Conservation (phyloP, 1,139 yeast species). For the Hansenula lynferdii region DNA sequence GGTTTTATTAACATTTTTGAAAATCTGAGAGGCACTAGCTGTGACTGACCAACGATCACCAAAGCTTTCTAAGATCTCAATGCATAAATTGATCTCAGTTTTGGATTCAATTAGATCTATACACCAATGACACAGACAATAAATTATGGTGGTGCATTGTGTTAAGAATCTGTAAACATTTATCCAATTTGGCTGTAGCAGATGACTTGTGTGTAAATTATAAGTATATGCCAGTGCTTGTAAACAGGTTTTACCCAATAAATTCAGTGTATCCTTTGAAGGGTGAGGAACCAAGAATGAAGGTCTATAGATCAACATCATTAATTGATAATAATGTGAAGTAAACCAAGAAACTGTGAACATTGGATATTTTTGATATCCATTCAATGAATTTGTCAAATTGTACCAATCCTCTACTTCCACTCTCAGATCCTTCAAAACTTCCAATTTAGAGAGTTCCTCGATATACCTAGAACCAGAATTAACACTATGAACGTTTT, state of each 20-base stretch:
- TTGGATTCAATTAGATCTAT: constrained; percentile 40
- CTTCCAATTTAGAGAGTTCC: constrained; percentile 25
- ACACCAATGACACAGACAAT: constrained; percentile 40
- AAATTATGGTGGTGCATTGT: constrained; percentile 39
- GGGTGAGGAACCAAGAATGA: constrained; percentile 42
- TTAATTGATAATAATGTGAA: constrained; percentile 40
- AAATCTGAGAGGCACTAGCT: constrained; percentile 37
- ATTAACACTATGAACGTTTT: constrained; percentile 36
- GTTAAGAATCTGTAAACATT: constrained; percentile 40
- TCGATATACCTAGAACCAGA: constrained; percentile 24
- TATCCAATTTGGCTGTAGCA: constrained; percentile 45
- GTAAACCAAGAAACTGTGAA: constrained; percentile 42
- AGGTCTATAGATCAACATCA: constrained; percentile 40
- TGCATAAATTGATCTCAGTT: constrained; percentile 38
- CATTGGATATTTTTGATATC: constrained; percentile 23
- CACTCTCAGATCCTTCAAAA: constrained; percentile 28
- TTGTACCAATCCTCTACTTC: constrained; percentile 40
- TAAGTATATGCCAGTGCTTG: constrained; percentile 38
- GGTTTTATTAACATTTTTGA: constrained; percentile 35
- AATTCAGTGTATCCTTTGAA: constrained; percentile 29
- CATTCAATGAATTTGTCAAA: constrained; percentile 24
- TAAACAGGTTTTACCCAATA: constrained; percentile 36
- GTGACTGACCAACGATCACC: constrained; percentile 44
- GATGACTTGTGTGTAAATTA: constrained; percentile 35
- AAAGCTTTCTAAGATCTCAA: constrained; percentile 40